These are phyloP conservation scores for Ophidiomyces ophidiicola DNA, from an alignment of 2,329 filamentous ascomycete species.

Conservation along the genomic window DNA sequence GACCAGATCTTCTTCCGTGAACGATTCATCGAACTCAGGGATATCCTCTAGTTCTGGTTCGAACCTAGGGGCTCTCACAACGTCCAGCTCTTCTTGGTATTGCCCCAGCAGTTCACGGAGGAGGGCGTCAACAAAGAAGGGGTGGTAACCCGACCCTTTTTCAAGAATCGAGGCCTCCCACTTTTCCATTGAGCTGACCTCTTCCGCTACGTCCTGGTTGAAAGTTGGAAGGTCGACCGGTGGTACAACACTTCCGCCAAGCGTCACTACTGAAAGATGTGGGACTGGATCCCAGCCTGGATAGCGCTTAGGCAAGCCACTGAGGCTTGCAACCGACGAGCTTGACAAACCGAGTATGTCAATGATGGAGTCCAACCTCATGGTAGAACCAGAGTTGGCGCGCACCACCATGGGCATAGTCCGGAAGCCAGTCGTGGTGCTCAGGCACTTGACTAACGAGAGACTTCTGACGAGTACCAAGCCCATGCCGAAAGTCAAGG, in stretches of 20 bases:
- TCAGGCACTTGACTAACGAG: no score
- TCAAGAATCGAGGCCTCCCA: not conserved
- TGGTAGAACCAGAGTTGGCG: slow-evolving; percentile 1
- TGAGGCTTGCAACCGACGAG: not conserved
- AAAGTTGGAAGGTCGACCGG: not conserved
- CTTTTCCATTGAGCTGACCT: not conserved
- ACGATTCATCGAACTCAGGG: not conserved
- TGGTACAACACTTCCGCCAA: slow-evolving; percentile 3
- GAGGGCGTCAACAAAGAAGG: not conserved
- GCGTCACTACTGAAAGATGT: no score
- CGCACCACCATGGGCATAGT: not conserved
- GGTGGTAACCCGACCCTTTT: not conserved
- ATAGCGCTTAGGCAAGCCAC: slow-evolving; percentile 1
- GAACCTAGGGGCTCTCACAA: no score
- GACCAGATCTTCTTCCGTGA: not conserved
- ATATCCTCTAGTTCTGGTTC: no score
- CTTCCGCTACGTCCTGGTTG: not conserved
- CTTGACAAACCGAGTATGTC: slow-evolving; percentile 4
- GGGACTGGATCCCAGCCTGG: slow-evolving; percentile 3
- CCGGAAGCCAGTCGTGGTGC: not conserved
- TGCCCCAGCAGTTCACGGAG: not conserved
- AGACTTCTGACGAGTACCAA: not conserved
- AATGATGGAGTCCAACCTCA: not conserved
- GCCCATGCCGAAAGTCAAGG: not conserved
- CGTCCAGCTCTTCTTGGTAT: slow-evolving; percentile 1